Evolutionary conservation across 768 basidiomycete species (phyloP).

Genomic region (Boletus tomentosulus): DNA sequence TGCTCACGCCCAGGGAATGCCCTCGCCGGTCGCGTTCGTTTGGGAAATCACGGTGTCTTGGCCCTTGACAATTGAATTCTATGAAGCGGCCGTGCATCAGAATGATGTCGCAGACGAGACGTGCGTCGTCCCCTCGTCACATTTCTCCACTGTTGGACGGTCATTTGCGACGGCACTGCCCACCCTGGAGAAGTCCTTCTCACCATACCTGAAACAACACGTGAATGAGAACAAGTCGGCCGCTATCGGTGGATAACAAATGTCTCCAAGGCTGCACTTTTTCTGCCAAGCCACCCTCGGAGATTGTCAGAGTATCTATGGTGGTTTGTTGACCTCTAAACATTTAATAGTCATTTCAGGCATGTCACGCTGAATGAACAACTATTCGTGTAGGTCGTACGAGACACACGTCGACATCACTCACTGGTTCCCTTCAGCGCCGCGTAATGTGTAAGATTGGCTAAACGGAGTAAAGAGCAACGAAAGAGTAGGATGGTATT

Average conservation of each 20-base stretch:
- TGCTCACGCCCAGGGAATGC: no score
- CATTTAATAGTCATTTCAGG: not conserved
- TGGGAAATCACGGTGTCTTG: no score
- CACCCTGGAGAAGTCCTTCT: not conserved
- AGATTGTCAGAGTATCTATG: not conserved
- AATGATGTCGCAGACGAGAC: no score
- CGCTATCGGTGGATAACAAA: not conserved
- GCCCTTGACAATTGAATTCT: no score
- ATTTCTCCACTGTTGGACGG: not conserved
- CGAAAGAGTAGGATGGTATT: slow-evolving; percentile 6
- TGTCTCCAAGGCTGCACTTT: no score
- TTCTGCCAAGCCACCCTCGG: not conserved
- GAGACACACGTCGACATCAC: not conserved
- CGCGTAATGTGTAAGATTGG: not conserved
- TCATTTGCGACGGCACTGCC: not conserved
- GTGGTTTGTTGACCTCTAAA: not conserved
- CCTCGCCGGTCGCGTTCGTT: no score
- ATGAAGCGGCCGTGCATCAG: no score
- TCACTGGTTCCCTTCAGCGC: not conserved
- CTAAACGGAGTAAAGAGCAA: not conserved
- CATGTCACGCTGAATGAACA: not conserved
- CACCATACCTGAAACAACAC: not conserved
- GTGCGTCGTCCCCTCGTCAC: not conserved
- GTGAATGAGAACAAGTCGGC: not conserved
- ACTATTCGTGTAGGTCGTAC: not conserved